Conservation (phyloP, 2,329 filamentous ascomycete species). For the Tolypocladium inflatum region DNA sequence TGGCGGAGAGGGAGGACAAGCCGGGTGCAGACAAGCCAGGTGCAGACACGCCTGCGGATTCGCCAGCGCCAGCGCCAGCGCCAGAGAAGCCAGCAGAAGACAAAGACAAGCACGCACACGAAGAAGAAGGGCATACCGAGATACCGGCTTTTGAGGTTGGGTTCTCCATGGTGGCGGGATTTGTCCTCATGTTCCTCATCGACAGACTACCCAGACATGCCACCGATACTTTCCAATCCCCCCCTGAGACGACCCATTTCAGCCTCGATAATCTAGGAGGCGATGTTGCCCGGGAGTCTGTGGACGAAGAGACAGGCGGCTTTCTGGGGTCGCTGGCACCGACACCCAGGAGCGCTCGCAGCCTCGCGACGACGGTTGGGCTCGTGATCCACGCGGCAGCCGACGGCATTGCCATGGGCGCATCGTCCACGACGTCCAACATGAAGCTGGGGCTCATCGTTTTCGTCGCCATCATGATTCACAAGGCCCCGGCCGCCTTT, state of each 20-base stretch:
- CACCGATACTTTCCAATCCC: slow-evolving; percentile 51
- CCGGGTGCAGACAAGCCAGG: background rate
- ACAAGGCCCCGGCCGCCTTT: slow-evolving; percentile 94
- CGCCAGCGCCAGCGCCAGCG: background rate
- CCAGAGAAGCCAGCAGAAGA: slow-evolving; percentile 6
- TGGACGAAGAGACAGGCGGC: slow-evolving; percentile 47
- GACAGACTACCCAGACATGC: slow-evolving; percentile 74
- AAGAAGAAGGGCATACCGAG: slow-evolving; percentile 18
- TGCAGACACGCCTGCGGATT: background rate
- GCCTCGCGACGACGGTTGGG: slow-evolving; percentile 78
- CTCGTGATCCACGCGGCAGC: slow-evolving; percentile 94
- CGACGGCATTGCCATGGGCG: slow-evolving; percentile 91
- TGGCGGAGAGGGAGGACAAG: background rate
- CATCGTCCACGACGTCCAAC: slow-evolving; percentile 67
- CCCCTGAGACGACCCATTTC: slow-evolving; percentile 70
- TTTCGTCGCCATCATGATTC: slow-evolving; percentile 93
- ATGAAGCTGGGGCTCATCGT: slow-evolving; percentile 79
- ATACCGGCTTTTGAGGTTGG: slow-evolving; percentile 72
- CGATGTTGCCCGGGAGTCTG: slow-evolving; percentile 26
- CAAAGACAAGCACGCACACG: slow-evolving; percentile 21
- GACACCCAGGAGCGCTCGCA: slow-evolving; percentile 48
- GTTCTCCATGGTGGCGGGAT: slow-evolving; percentile 76
- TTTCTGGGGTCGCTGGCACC: slow-evolving; percentile 51
- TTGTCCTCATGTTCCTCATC: slow-evolving; percentile 94
- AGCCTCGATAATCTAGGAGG: slow-evolving; percentile 72